Percentiles rank a stretch among this genome's conserved stretches.
Conservation (phyloP, 129 eudicot genomes). For the Gnaphalium uliginosum region DNA sequence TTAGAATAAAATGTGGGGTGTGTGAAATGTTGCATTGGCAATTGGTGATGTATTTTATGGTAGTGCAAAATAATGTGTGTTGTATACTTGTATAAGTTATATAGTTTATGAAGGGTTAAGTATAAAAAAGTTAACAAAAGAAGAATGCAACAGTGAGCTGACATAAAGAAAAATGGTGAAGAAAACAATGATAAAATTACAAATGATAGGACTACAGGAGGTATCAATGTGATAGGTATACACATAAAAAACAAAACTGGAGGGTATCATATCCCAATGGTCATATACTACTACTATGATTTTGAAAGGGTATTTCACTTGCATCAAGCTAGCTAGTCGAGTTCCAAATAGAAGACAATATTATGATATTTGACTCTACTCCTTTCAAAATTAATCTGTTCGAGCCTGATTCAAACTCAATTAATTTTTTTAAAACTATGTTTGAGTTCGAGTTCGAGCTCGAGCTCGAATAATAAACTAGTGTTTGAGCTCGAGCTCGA, state of each 20-base stretch:
- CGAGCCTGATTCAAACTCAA: too few relatives aligned
- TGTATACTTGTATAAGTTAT: too few relatives aligned
- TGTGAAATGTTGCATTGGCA: background rate
- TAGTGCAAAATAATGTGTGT: background rate
- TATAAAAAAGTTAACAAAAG: background rate
- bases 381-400: too few relatives aligned
- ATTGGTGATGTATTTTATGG: background rate
- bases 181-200: constrained; percentile 24
- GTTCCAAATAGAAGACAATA: too few relatives aligned
- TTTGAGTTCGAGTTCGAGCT: too few relatives aligned
- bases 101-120: too few relatives aligned
- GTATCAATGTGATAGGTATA: constrained; percentile 1
- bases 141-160: constrained; percentile 9
- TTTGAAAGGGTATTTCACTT: background rate
- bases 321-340: background rate
- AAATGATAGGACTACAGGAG: background rate
- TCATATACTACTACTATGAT: background rate
- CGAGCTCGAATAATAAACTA: too few relatives aligned
- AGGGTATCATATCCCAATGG: background rate
- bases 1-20: background rate
- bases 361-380: too few relatives aligned
- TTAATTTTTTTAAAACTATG: too few relatives aligned
- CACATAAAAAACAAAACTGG: background rate
- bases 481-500: too few relatives aligned
- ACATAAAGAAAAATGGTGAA: constrained; percentile 19